Percentiles rank a stretch among this genome's conserved stretches.
Evolutionary conservation across 1,284 basidiomycete genomes (phyloP).

Genomic region (Vanrija sp.): DNA sequence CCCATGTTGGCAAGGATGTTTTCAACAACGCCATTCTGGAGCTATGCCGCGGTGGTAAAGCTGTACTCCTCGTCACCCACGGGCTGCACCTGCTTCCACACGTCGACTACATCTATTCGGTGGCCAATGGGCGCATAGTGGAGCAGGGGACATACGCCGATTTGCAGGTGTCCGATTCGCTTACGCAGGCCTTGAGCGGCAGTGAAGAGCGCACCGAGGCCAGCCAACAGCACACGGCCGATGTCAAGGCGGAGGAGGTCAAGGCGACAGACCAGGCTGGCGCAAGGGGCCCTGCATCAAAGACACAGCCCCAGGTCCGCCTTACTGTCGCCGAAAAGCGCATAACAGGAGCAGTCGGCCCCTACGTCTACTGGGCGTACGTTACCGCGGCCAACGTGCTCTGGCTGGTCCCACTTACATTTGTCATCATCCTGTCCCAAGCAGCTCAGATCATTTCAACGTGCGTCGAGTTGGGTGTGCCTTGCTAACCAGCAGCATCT

Average conservation of each 20-base stretch:
- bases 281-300: constrained; percentile 58
- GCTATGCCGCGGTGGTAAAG: constrained; percentile 60
- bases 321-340: constrained; percentile 31
- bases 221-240: no score
- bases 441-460: constrained; percentile 14
- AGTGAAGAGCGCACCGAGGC: constrained; percentile 13
- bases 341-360: constrained; percentile 27
- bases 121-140: constrained; percentile 11
- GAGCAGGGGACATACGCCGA: constrained; percentile 4
- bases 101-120: constrained; percentile 23
- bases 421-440: background rate
- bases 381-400: constrained; percentile 9
- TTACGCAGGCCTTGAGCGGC: constrained; percentile 63
- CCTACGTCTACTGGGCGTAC: constrained; percentile 23
- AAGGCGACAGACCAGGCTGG: constrained; percentile 49
- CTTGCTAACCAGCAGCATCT: constrained; percentile 8
- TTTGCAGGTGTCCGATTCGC: constrained; percentile 45
- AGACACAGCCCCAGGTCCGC: constrained; percentile 8
- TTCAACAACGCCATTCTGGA: constrained; percentile 62
- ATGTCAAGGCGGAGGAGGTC: no score
- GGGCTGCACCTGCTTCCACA: constrained; percentile 46
- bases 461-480: constrained; percentile 8
- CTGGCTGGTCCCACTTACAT: constrained; percentile 9
- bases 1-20: constrained; percentile 54
- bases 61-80: constrained; percentile 60